Conservation (phyloP, 108 stramenopile genomes). For the Tribonema minus region DNA sequence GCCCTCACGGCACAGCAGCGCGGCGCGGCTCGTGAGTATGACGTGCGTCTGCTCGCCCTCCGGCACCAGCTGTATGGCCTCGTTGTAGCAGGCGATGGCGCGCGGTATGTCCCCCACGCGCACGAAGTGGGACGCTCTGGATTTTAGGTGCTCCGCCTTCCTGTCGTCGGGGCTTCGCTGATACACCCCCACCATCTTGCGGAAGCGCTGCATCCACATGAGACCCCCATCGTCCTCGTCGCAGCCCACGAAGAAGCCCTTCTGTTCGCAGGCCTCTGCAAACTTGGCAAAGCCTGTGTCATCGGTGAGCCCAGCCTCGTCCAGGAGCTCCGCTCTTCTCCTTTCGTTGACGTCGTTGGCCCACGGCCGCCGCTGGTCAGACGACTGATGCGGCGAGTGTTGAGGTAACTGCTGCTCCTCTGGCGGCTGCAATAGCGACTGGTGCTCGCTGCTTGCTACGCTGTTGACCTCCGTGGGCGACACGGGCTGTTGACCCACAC, state of each 20-base stretch:
- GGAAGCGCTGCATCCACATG: neutral
- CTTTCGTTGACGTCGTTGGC: too few relatives aligned
- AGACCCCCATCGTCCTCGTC: too few relatives aligned
- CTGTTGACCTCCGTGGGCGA: too few relatives aligned
- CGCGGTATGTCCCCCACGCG: neutral
- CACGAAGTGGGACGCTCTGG: neutral
- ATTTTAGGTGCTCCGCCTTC: neutral
- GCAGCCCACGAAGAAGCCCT: neutral
- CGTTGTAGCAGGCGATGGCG: neutral
- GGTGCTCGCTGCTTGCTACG: too few relatives aligned
- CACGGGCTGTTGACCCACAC: too few relatives aligned
- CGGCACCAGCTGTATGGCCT: neutral
- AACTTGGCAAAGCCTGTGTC: too few relatives aligned
- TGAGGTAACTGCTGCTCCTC: too few relatives aligned
- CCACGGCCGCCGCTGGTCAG: too few relatives aligned
- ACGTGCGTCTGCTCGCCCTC: neutral
- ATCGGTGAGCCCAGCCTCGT: too few relatives aligned
- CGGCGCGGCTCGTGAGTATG: neutral
- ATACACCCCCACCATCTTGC: neutral
- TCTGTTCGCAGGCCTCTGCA: neutral
- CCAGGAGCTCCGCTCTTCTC: too few relatives aligned
- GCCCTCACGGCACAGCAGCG: neutral
- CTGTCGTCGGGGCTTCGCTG: neutral
- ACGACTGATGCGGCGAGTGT: too few relatives aligned
- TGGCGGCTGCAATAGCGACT: too few relatives aligned